Base-by-base conservation (phyloP, 768 basidiomycete genomes). In the Trametes elegans region DNA sequence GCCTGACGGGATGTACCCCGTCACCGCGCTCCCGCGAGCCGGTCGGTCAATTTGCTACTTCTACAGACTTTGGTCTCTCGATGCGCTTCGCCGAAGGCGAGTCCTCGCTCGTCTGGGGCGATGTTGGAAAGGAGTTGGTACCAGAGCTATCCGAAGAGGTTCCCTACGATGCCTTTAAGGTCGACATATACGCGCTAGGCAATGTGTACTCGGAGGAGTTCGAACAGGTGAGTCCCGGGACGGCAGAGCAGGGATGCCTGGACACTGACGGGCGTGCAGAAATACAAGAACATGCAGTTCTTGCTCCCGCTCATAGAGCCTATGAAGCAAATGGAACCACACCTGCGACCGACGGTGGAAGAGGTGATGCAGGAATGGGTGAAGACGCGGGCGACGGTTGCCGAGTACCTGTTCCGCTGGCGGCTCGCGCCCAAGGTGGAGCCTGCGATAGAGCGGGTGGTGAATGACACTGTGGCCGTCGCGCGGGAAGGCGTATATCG, bases 11-110 rank as follows among this genome's bases (percentile, higher is more conserved):
- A 57, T 70, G 16, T 62, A 67, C 0, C 55, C 62, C 2, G 46
- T 73, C 13, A 40, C 48, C 14, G 69, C 71, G 0, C 57, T 71
- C 9, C 58, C 69, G 3, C 66, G 73, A 24, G 69, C 68, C n/a
- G 66, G 70, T 28, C 58, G 69, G 38, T 66, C 73, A 5, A 73
- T 76, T 6, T 67, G 70, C 7, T 62, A 66, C 50, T 62, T 49
- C 57, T 58, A 60, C 42, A 55, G 62, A 66, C 52, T 66, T 63
- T 38, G 62, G 60, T 0, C 46, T 62, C 8, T 64, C 60, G 1
- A 40, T 57, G 48, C 57, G 63, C 5, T 64, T 65, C 34, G n/a
- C 36, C 1, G 34, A 19, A 4, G 57, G 62, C 59, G 49, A 45
- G 18, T 35, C 55, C 4, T 47, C 53, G 0, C 29, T 57, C 1